These are phyloP conservation scores for Bremia lactucae DNA, from an alignment of 352 stramenopile species.

Conservation along the genomic window DNA sequence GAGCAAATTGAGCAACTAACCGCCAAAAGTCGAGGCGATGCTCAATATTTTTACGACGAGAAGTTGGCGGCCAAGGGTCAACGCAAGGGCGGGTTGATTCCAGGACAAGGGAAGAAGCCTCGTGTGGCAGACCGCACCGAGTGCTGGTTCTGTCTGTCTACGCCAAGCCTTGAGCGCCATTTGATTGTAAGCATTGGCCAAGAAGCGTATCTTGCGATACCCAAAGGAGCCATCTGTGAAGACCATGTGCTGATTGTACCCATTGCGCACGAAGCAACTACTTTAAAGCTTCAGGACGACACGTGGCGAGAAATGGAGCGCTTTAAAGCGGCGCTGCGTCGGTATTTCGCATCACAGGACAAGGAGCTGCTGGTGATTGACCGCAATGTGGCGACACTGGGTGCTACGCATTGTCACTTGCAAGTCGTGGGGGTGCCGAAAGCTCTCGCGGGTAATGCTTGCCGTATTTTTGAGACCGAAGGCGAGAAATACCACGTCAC, in stretches of 20 bases:
- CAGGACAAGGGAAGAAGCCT: slow-evolving; percentile 16
- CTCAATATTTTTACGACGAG: slow-evolving; percentile 75
- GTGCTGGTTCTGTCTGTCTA: slow-evolving; percentile 81
- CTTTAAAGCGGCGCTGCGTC: slow-evolving; percentile 49
- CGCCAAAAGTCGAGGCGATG: slow-evolving; percentile 22
- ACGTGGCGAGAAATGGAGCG: slow-evolving; percentile 46
- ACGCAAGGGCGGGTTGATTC: slow-evolving; percentile 30
- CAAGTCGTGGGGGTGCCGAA: slow-evolving; percentile 58
- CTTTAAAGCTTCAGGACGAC: slow-evolving; percentile 30
- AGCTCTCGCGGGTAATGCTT: slow-evolving; percentile 23
- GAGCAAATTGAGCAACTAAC: slow-evolving; percentile 63
- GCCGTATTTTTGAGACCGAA: slow-evolving; percentile 47
- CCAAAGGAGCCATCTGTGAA: slow-evolving; percentile 65
- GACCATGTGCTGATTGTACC: slow-evolving; percentile 74
- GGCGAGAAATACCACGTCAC: slow-evolving; percentile 66
- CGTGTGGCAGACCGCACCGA: slow-evolving; percentile 49
- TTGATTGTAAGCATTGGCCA: slow-evolving; percentile 76
- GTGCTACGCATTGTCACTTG: slow-evolving; percentile 65
- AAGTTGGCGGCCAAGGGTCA: slow-evolving; percentile 44
- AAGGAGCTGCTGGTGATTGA: slow-evolving; percentile 73
- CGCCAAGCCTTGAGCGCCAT: slow-evolving; percentile 63
- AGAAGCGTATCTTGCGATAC: slow-evolving; percentile 71
- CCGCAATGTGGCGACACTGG: slow-evolving; percentile 63
- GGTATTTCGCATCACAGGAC: slow-evolving; percentile 50
- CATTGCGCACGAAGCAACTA: slow-evolving; percentile 62